Percentiles rank a stretch among this genome's conserved stretches.
phyloP scores from a whole-genome alignment of 768 basidiomycete genomes.

The Suillus brevipes region DNA sequence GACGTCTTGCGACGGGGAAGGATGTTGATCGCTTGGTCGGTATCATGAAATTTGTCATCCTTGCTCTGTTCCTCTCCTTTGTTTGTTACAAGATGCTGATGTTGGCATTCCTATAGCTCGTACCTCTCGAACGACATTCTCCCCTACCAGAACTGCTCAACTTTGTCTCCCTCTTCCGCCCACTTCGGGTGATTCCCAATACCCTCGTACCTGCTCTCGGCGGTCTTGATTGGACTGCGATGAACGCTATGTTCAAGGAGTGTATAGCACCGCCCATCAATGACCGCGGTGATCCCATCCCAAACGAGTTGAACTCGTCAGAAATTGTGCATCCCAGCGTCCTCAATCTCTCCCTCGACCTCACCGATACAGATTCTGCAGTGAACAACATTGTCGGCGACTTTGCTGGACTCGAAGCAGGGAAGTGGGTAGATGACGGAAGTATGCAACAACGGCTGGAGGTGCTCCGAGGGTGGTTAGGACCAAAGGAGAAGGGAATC shows the following conservation, averaged over 20 bases:
- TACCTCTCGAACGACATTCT: conserved; percentile 86
- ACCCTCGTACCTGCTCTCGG: conserved; percentile 54
- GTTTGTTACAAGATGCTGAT: not conserved
- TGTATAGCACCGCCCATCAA: conserved; percentile 39
- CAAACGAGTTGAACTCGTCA: conserved; percentile 12
- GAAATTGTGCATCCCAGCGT: conserved; percentile 8
- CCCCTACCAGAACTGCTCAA: conserved; percentile 80
- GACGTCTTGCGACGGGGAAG: conserved; percentile 43
- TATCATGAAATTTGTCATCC: not conserved
- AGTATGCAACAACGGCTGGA: conserved; percentile 45
- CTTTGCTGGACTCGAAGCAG: conserved; percentile 44
- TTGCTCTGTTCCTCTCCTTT: too few species aligned
- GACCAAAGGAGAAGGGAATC: conserved; percentile 32
- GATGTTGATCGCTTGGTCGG: conserved; percentile 66
- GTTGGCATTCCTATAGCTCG: conserved; percentile 48
- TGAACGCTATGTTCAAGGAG: conserved; percentile 65
- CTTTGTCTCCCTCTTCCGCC: conserved; percentile 82
- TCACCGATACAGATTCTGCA: conserved; percentile 46
- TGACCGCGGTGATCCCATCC: not conserved
- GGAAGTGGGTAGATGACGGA: conserved; percentile 56
- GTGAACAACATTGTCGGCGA: conserved; percentile 67
- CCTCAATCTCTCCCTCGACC: conserved; percentile 14
- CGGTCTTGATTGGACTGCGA: conserved; percentile 71
- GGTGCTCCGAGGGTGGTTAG: conserved; percentile 46
- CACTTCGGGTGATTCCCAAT: conserved; percentile 77